Percentiles rank a stretch among this genome's conserved stretches.
These are phyloP conservation scores for Orbilia ellipsospora DNA, from an alignment of 2,329 filamentous ascomycete species.

Conservation along the genomic window DNA sequence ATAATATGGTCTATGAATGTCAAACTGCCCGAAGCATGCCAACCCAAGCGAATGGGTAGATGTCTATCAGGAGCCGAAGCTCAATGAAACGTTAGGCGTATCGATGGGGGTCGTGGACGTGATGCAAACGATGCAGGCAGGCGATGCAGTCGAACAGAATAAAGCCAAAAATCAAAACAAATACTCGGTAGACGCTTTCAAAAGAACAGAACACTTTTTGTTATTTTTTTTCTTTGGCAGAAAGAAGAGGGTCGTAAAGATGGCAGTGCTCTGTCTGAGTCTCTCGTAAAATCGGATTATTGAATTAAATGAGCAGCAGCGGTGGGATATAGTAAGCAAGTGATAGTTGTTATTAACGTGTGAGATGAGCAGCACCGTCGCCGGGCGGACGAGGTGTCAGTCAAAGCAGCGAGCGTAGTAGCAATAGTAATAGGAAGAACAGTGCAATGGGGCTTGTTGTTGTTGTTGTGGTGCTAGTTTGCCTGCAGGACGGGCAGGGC, in stretches of 20 bases:
- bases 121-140: constrained; percentile 1
- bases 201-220: constrained; percentile 23
- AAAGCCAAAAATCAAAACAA: constrained; percentile 5
- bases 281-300: too few relatives aligned
- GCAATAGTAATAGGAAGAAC: not conserved
- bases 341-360: constrained; percentile 4
- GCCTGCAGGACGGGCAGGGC: constrained; percentile 1
- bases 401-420: constrained; percentile 1
- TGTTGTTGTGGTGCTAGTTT: not conserved
- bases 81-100: constrained; percentile 21
- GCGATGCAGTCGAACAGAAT: constrained; percentile 1
- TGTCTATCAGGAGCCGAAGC: constrained; percentile 46
- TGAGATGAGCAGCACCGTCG: constrained; percentile 3
- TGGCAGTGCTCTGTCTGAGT: not conserved
- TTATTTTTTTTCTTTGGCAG: constrained; percentile 11
- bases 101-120: constrained; percentile 19
- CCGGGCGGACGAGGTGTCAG: not conserved
- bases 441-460: constrained; percentile 8
- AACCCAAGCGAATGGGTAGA: constrained; percentile 45
- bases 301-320: too few relatives aligned
- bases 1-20: constrained; percentile 17
- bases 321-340: not conserved
- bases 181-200: constrained; percentile 6
- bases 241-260: constrained; percentile 19
- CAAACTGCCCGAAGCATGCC: constrained; percentile 24